Conservation (phyloP, 2,329 filamentous ascomycete species). For the Colletotrichum tropicale region DNA sequence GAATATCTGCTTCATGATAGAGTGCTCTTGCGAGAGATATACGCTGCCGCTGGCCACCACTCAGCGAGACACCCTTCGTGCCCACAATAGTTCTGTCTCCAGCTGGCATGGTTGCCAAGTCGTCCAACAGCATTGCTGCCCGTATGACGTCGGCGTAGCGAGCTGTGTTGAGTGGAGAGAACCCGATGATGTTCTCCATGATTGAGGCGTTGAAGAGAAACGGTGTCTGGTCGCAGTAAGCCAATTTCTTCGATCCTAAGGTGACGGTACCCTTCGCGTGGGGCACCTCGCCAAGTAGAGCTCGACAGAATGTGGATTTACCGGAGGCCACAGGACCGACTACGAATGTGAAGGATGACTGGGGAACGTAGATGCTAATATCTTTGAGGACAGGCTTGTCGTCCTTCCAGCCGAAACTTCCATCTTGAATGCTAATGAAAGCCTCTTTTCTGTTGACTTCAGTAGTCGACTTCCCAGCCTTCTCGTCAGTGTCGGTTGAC, state of each 20-base stretch:
- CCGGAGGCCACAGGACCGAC: constrained; percentile 41
- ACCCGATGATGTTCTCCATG: constrained; percentile 40
- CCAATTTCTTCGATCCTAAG: constrained; percentile 19
- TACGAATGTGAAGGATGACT: constrained; percentile 32
- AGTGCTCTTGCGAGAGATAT: constrained; percentile 17
- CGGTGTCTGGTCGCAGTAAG: constrained; percentile 34
- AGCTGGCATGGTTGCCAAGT: constrained; percentile 32
- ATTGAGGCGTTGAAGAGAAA: constrained; percentile 37
- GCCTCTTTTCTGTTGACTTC: neutral
- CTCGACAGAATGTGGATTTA: constrained; percentile 41
- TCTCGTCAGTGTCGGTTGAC: neutral
- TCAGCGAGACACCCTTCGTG: constrained; percentile 42
- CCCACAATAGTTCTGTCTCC: constrained; percentile 43
- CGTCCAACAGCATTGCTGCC: constrained; percentile 33
- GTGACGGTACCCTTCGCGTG: constrained; percentile 16
- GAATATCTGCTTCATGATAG: neutral
- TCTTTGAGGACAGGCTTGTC: constrained; percentile 21
- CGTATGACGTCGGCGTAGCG: constrained; percentile 38
- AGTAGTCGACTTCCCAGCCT: neutral
- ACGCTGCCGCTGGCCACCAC: constrained; percentile 44
- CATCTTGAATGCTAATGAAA: neutral
- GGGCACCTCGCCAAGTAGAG: constrained; percentile 34
- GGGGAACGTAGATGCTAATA: constrained; percentile 23
- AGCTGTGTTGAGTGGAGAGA: constrained; percentile 29
- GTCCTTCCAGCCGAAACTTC: constrained; percentile 28